Evolutionary conservation across 2,329 filamentous ascomycete genomes (phyloP), one percentile per base, ranked within the genome.

Genomic region (Stemphylium beticola): DNA sequence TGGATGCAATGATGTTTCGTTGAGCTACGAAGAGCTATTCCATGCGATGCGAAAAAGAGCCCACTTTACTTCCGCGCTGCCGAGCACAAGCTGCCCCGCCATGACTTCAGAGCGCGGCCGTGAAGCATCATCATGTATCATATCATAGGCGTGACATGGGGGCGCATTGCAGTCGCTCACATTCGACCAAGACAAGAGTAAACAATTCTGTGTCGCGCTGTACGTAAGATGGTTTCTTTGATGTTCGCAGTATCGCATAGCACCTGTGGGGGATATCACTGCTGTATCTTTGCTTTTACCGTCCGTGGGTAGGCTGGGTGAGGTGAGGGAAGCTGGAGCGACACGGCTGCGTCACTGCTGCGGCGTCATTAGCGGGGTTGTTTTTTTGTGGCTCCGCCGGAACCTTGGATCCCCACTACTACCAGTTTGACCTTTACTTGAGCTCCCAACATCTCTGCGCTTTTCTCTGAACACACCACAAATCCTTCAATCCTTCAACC

Each of bases 41-140:
- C 52, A 47, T 55, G 55, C 54, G 48, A 61, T 29, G 57, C 58
- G 38, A 52, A 56, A 54, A 53, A 52, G 40, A 55, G 54, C 40
- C 55, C 54, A 55, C 54, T 57, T 49, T 47, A 38, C 43, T 48
- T 51, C 52, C 53, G 48, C 41, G 48, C 57, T 50, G 62, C 70
- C 72, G 69, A 71, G 69, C 66, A 32, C 53, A 57, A 55, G 57
- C 57, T 48, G 65, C 57, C 62, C 62, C 65, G 65, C 61, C 55
- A 71, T 67, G 67, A 69, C 66, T 71, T 66, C 67, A 68, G 61
- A 67, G 69, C 70, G 70, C 72, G 71, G 71, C 72, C 70, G 69
- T 71, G 68, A 69, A 67, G 53, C 53, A 45, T 53, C 24, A 40
- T 42, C 15, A 31, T 18, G 22, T 40, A 37, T 32, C 36, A 45